Evolutionary conservation across 495 filamentous ascomycete species (phyloP).

Genomic region (Tuber borchii): DNA sequence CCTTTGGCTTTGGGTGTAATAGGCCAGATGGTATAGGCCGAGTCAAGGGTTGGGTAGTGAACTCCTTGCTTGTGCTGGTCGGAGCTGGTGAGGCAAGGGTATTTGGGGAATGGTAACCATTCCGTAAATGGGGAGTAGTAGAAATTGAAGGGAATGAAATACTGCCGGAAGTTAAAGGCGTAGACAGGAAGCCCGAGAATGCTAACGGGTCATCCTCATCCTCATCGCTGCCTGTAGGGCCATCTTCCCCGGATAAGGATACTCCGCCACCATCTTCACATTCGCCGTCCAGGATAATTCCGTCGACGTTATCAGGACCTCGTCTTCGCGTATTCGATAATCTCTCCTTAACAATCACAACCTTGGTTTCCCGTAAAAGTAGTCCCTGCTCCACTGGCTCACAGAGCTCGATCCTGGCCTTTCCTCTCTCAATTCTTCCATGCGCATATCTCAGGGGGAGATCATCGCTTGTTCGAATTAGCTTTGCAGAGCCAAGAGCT

Average conservation of each 20-base stretch:
- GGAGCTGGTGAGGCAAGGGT: constrained; percentile 50
- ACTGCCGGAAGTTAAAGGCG: constrained; percentile 55
- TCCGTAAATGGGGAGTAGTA: constrained; percentile 30
- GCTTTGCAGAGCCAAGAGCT: constrained; percentile 68
- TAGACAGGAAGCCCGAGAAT: constrained; percentile 65
- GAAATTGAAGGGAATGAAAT: constrained; percentile 52
- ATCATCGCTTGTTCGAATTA: constrained; percentile 78
- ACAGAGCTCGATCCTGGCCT: constrained; percentile 63
- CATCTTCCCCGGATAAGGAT: constrained; percentile 43
- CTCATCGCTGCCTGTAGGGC: constrained; percentile 58
- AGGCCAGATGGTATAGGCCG: constrained; percentile 66
- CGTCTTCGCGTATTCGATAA: constrained; percentile 44
- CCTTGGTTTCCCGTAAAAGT: constrained; percentile 59
- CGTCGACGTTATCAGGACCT: constrained; percentile 40
- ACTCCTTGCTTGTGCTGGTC: constrained; percentile 50
- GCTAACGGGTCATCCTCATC: constrained; percentile 61
- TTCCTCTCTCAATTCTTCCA: constrained; percentile 53
- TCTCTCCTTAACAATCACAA: constrained; percentile 57
- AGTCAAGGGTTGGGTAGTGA: constrained; percentile 72
- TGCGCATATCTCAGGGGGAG: constrained; percentile 83
- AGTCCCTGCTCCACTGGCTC: constrained; percentile 80
- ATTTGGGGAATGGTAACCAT: constrained; percentile 50
- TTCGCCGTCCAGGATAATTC: constrained; percentile 48
- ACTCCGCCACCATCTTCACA: constrained; percentile 51
- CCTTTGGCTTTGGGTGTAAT: constrained; percentile 70